Conservation (phyloP, 2,329 filamentous ascomycete genomes). For the Talaromyces sp. region DNA sequence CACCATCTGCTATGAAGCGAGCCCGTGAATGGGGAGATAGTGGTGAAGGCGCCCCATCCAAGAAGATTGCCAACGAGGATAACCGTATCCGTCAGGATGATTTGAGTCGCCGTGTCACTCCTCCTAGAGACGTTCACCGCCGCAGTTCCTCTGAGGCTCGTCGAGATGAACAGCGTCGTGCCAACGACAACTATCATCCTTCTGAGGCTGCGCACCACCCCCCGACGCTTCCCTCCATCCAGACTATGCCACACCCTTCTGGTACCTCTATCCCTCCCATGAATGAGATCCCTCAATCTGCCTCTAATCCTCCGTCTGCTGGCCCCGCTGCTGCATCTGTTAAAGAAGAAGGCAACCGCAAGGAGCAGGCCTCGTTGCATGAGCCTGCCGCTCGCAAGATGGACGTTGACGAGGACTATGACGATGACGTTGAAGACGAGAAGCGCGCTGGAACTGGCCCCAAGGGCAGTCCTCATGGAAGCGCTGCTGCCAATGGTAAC, state of each 20-base stretch:
- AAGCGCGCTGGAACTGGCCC: conserved; percentile 40
- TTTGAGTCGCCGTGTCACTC: conserved; percentile 69
- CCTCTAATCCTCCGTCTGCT: conserved; percentile 39
- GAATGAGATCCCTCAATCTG: conserved; percentile 41
- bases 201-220: conserved; percentile 89
- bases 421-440: conserved; percentile 87
- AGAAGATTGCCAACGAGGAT: conserved; percentile 88
- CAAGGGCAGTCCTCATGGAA: conserved; percentile 33
- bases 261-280: conserved; percentile 57
- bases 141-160: conserved; percentile 72
- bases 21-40: conserved; percentile 96
- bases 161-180: conserved; percentile 65
- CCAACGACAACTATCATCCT: conserved; percentile 78
- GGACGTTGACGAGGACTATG: conserved; percentile 96
- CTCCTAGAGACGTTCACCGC: conserved; percentile 61
- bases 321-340: conserved; percentile 46
- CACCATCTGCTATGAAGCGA: conserved; percentile 75
- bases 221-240: conserved; percentile 53
- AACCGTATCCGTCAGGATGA: conserved; percentile 82
- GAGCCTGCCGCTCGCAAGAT: conserved; percentile 92
- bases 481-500: conserved; percentile 20
- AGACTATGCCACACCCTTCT: conserved; percentile 44
- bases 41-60: conserved; percentile 56
- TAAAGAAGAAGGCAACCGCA: conserved; percentile 52
- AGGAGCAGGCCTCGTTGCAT: conserved; percentile 51